phyloP scores from a whole-genome alignment of 2,329 filamentous ascomycete species.

The Phaeomoniella chlamydospora region DNA sequence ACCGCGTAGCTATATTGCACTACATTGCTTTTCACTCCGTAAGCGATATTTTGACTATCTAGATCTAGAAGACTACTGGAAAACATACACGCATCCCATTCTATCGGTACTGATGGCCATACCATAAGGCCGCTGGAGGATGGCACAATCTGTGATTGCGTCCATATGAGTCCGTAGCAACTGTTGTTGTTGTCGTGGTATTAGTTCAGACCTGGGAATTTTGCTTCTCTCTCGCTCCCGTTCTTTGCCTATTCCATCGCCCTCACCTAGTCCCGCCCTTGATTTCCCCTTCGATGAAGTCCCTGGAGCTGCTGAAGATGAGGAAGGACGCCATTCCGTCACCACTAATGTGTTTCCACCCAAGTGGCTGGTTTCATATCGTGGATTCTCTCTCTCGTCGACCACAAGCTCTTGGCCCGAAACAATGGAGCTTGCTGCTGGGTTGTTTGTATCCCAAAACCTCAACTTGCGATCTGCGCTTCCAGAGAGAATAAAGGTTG shows the following conservation, averaged over 20 bases:
- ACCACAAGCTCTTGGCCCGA: conserved; percentile 62
- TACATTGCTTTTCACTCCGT: too few relatives aligned
- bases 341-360: conserved; percentile 50
- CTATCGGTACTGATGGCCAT: conserved; percentile 89
- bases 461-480: conserved; percentile 82
- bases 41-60: too few relatives aligned
- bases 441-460: conserved; percentile 77
- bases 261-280: conserved; percentile 4
- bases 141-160: conserved; percentile 71
- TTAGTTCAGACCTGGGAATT: conserved; percentile 64
- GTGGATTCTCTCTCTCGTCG: conserved; percentile 40
- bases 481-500: conserved; percentile 74
- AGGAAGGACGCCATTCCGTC: conserved; percentile 43
- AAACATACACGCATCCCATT: conserved; percentile 79
- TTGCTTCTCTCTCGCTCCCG: conserved; percentile 15
- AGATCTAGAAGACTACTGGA: conserved; percentile 30
- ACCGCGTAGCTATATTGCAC: too few relatives aligned
- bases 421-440: conserved; percentile 66
- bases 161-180: conserved; percentile 78
- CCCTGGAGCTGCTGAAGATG: conserved; percentile 16
- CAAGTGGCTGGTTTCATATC: conserved; percentile 52
- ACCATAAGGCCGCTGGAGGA: conserved; percentile 77
- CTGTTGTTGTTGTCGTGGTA: conserved; percentile 76
- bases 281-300: conserved; percentile 3
- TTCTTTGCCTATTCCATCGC: neutral